Evolutionary conservation across 176 grass and related monocot genomes (phyloP), one percentile per base, ranked within the genome.

Genomic region (Eremochloa ophiuroides): DNA sequence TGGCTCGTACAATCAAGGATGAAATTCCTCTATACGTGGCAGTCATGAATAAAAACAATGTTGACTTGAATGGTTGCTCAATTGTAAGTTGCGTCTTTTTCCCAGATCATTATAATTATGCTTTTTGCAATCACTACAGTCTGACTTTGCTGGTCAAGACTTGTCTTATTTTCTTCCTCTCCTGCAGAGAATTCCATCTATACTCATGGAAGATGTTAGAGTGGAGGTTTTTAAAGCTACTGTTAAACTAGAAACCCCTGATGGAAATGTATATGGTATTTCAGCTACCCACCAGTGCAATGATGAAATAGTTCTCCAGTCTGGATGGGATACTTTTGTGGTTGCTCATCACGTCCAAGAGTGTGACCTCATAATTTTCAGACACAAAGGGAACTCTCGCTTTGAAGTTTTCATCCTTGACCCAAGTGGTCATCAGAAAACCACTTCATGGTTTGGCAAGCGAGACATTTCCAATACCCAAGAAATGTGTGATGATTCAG

Each of bases 51-150:
- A 22, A 62, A 17, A 28, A 10, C 8, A 63, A 77, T 44, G 38
- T 62, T 7, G 17, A 2, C 23, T 8, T 17, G 30, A 29, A 42
- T 18, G 2, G 34, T 26, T 62, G 14, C n/a, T 27, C 0, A 44
- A 15, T 77, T 77, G 75, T 77, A 77, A 63, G 75, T 63, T 77
- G n/a, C n/a, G n/a, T n/a, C n/a, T 23, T 38, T 73, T 50, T 27
- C 8, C 33, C 14, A 43, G 1, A 43, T 43, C 1, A 75, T 75
- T 13, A 4, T 75, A 10, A 73, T 33, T n/a, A n/a, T n/a, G 43
- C 30, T n/a, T 7, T 33, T 44, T 73, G 17, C 9, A 31, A 6
- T 56, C 6, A 50, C 47, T 50, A 1, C 17, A 6, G 20, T 50
- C 5, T 50, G 7, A 50, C 20, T 58, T 58, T 58, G 53, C 8